Evolutionary conservation across 73 alveolate species (phyloP), one percentile per base, ranked within the genome.

Genomic region (Paramecium biaurelia): DNA sequence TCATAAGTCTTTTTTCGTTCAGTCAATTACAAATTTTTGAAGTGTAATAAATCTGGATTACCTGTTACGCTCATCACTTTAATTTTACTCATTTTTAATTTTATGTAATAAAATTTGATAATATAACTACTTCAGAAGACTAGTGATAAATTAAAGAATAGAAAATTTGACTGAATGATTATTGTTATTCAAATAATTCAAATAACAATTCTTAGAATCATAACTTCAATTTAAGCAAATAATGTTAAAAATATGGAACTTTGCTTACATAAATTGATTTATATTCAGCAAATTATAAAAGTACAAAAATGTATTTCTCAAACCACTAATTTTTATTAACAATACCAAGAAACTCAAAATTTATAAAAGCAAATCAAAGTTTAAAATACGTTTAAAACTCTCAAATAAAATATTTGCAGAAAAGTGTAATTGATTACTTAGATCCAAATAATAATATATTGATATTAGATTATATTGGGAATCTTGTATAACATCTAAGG

Each of bases 361-460:
- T 58, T 4, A 58, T 12, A 58, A 5, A 20, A n/a, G 35, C 14
- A 57, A 57, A 9, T 12, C 32, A 6, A 21, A 57, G 30, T 21
- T 57, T 15, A 57, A 42, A 42, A 42, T n/a, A n/a, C n/a, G n/a
- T n/a, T 94, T 82, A 98, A 99, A 70, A 99, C 99, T 18, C n/a
- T 93, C 98, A 38, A 98, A 98, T 92, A 92, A 92, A 18, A 93
- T 98, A 38, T 98, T 97, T 94, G 99, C 99, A 0, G n/a, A 98
- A 97, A 94, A 96, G 94, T 34, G 99, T 98, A 15, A 82, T 98
- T 43, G 98, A 98, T 90, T 96, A 89, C 79, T 72, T 98, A 85
- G 99, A 98, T 47, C 99, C 99, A 15, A 70, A 94, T 28, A 94
- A 96, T 43, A 93, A 96, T 70, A 85, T 92, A 70, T 95, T 98